These are phyloP conservation scores for Paraphoma chrysanthemicola DNA, from an alignment of 2,329 filamentous ascomycete species.

Conservation along the genomic window DNA sequence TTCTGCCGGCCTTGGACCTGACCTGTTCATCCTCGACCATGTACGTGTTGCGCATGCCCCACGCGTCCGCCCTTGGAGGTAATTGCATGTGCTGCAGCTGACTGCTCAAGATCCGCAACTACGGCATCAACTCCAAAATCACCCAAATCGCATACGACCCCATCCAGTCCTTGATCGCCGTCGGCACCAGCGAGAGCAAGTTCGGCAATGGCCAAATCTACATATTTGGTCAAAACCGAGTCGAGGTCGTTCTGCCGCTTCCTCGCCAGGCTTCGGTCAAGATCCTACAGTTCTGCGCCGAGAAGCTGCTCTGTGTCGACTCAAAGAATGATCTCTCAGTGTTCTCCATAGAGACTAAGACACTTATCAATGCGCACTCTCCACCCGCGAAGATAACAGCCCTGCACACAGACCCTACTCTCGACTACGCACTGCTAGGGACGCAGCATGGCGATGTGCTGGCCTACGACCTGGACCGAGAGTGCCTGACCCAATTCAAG, in stretches of 20 bases:
- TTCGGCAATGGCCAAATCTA: conserved; percentile 89
- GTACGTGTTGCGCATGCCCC: conserved; percentile 52
- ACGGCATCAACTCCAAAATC: conserved; percentile 67
- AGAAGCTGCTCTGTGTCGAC: conserved; percentile 85
- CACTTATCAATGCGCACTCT: conserved; percentile 71
- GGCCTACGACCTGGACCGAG: conserved; percentile 91
- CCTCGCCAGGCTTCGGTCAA: conserved; percentile 76
- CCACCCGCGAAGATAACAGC: conserved; percentile 78
- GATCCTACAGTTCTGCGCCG: conserved; percentile 81
- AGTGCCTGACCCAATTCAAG: conserved; percentile 76
- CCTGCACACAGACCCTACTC: conserved; percentile 82
- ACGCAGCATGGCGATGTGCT: conserved; percentile 82
- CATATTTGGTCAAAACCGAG: conserved; percentile 81
- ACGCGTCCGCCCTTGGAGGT: conserved; percentile 4
- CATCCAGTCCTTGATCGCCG: conserved; percentile 88
- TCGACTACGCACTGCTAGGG: conserved; percentile 93
- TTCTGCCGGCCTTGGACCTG: conserved; percentile 78
- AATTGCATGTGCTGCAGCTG: conserved; percentile 17
- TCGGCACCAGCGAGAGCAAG: conserved; percentile 87
- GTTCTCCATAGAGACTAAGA: conserved; percentile 78
- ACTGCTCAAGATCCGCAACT: conserved; percentile 41
- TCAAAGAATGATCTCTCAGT: conserved; percentile 83
- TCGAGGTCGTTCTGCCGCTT: conserved; percentile 76
- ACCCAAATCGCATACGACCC: conserved; percentile 91
- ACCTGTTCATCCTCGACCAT: conserved; percentile 83